These are phyloP conservation scores for Venturia aucupariae DNA, from an alignment of 2,329 filamentous ascomycete genomes.

Conservation along the genomic window DNA sequence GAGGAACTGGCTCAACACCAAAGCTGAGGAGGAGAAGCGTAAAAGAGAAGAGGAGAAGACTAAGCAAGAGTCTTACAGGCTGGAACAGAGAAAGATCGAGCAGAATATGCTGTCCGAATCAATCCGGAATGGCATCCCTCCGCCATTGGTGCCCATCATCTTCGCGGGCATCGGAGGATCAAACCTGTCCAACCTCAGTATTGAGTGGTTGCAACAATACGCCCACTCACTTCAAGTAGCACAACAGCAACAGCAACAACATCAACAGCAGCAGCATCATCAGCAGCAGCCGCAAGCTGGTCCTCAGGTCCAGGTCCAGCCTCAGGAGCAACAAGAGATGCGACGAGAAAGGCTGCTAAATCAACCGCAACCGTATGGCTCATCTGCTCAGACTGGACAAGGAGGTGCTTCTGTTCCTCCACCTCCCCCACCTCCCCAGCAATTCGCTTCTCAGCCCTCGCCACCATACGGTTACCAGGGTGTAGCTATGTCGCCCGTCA, in stretches of 20 bases:
- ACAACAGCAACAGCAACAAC: slow-evolving; percentile 32
- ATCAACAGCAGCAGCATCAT: slow-evolving; percentile 27
- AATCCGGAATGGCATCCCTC: slow-evolving; percentile 42
- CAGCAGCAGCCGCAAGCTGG: slow-evolving; percentile 22
- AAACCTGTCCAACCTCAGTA: slow-evolving; percentile 37
- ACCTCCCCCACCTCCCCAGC: background rate
- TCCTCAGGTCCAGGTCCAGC: slow-evolving; percentile 5
- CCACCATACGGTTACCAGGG: slow-evolving; percentile 17
- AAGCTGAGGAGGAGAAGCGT: slow-evolving; percentile 43
- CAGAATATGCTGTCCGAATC: slow-evolving; percentile 44
- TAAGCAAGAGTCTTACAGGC: slow-evolving; percentile 38
- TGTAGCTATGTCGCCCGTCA: slow-evolving; percentile 23
- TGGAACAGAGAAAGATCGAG: slow-evolving; percentile 45
- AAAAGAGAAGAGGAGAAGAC: slow-evolving; percentile 47
- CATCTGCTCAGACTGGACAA: slow-evolving; percentile 24
- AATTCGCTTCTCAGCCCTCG: background rate
- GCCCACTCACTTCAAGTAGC: slow-evolving; percentile 35
- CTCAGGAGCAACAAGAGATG: slow-evolving; percentile 27
- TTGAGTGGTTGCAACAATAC: slow-evolving; percentile 44
- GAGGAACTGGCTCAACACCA: slow-evolving; percentile 42
- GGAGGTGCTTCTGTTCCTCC: slow-evolving; percentile 3
- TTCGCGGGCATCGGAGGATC: slow-evolving; percentile 44
- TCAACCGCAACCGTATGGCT: slow-evolving; percentile 25
- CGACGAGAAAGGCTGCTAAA: slow-evolving; percentile 30
- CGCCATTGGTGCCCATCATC: slow-evolving; percentile 43